Percentiles rank a stretch among this genome's conserved stretches.
Conservation (phyloP, 2,329 filamentous ascomycete genomes). For the Colletotrichum acutatum region DNA sequence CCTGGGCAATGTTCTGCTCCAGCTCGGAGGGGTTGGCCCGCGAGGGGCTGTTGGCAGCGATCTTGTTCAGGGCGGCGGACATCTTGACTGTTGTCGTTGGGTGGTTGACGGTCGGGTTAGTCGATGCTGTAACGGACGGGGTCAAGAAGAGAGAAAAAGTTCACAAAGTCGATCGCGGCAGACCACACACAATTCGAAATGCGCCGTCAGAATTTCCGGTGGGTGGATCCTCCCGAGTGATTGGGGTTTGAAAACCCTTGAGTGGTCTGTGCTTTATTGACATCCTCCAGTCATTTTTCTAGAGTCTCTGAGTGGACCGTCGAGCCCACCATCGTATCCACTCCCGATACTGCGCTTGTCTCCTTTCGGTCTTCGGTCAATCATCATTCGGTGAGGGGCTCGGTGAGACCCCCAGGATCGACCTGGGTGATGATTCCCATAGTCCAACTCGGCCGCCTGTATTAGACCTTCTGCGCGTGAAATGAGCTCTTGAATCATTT, state of each 20-base stretch:
- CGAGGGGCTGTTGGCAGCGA: conserved; percentile 96
- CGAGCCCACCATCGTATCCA: background rate
- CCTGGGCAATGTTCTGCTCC: conserved; percentile 95
- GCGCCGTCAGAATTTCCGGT: background rate
- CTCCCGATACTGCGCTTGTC: background rate
- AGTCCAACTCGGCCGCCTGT: background rate
- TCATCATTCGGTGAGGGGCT: background rate
- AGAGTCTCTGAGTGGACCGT: background rate
- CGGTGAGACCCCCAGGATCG: background rate
- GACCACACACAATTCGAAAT: background rate
- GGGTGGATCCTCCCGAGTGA: conserved; percentile 12
- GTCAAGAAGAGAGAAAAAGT: background rate
- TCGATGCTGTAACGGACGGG: conserved; percentile 35
- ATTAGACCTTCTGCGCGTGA: background rate
- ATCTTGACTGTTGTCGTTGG: conserved; percentile 62
- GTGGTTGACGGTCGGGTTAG: conserved; percentile 31
- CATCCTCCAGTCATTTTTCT: background rate
- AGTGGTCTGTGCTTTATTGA: background rate
- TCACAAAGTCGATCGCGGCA: background rate
- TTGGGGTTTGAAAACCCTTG: conserved; percentile 40
- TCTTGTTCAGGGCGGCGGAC: conserved; percentile 92
- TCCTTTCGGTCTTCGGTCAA: background rate
- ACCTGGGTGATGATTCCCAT: background rate
- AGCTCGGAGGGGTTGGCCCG: conserved; percentile 96
- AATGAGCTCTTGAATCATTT: too few relatives aligned